Conservation (phyloP, 179 eudicot genomes). For the Camellia oleifera region DNA sequence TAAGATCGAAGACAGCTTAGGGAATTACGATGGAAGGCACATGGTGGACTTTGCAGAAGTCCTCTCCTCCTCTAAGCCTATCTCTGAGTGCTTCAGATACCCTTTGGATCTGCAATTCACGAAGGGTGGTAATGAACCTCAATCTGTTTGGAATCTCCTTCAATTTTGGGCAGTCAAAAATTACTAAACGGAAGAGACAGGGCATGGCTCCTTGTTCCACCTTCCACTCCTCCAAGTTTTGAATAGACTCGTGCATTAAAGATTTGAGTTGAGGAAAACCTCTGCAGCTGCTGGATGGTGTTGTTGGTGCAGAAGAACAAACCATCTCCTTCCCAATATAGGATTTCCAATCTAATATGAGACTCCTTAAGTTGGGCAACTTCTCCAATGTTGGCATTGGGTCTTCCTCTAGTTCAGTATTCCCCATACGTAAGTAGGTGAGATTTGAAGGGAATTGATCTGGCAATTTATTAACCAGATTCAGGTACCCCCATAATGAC, state of each 20-base stretch:
- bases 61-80: slow-evolving; percentile 11
- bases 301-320: not conserved
- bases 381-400: slow-evolving; percentile 24
- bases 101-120: slow-evolving; percentile 17
- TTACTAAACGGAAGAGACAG: slow-evolving; percentile 20
- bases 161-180: slow-evolving; percentile 8
- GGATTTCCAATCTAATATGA: not conserved
- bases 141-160: slow-evolving; percentile 27
- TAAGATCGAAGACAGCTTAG: not conserved
- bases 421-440: not conserved
- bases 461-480: not conserved
- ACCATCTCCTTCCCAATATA: slow-evolving; percentile 9
- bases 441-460: not conserved
- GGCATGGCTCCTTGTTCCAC: slow-evolving; percentile 34
- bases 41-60: slow-evolving; percentile 24
- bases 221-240: slow-evolving; percentile 21
- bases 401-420: slow-evolving; percentile 8
- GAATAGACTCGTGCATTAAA: slow-evolving; percentile 3
- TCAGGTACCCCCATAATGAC: not conserved
- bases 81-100: slow-evolving; percentile 23
- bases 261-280: slow-evolving; percentile 32
- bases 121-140: slow-evolving; percentile 18
- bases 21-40: slow-evolving; percentile 11
- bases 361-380: slow-evolving; percentile 23
- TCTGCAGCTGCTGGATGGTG: not conserved